Base-by-base conservation (phyloP, 176 grass and related monocot species). In the Ensete glaucum region DNA sequence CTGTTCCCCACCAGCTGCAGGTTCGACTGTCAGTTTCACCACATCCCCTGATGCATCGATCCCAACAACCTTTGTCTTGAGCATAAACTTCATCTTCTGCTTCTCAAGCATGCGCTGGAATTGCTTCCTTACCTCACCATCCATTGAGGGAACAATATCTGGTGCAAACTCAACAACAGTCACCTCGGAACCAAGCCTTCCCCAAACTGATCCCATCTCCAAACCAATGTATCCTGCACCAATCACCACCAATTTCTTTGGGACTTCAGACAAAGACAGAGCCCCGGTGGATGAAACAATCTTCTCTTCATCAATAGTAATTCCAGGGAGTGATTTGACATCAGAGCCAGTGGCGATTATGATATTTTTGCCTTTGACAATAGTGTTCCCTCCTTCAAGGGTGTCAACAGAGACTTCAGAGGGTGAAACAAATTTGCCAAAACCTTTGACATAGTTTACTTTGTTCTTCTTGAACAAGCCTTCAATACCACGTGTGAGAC, bases 141-240 rank as follows among this genome's bases (percentile, higher is more conserved):
- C 95, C 95, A 99, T 94, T 16, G 95, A 85, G 49, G 95, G 95
- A 59, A 99, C 95, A 50, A 99, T 94, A 23, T 99, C 95, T 12
- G 88, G 66, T 1, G 90, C 88, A 87, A 99, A 99, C 85, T 99
- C 95, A 66, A 99, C 95, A 73, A 99, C 90, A 77, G 86, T 99
- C 60, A 99, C 86, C 70, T 94, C 86, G 29, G 95, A 89, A 79
- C 95, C 95, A 73, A 99, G 95, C 14, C 95, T 84, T 54, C 84
- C 92, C 95, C 95, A 99, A 59, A 99, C 95, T 12, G 95, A 99
- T 82, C 95, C 95, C 95, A 99, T 99, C 82, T 99, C 95, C 52
- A 99, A 82, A 48, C 95, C 95, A 77, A 99, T 99, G 77, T 99
- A 99, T 20, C 95, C 95, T 60, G 91, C 95, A 74, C 95, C 95